A percentile compares a stretch with the other conserved stretches of the same genome.
These are phyloP conservation scores for Hypoxylon sp. DNA, from an alignment of 2,329 filamentous ascomycete genomes.

Conservation along the genomic window DNA sequence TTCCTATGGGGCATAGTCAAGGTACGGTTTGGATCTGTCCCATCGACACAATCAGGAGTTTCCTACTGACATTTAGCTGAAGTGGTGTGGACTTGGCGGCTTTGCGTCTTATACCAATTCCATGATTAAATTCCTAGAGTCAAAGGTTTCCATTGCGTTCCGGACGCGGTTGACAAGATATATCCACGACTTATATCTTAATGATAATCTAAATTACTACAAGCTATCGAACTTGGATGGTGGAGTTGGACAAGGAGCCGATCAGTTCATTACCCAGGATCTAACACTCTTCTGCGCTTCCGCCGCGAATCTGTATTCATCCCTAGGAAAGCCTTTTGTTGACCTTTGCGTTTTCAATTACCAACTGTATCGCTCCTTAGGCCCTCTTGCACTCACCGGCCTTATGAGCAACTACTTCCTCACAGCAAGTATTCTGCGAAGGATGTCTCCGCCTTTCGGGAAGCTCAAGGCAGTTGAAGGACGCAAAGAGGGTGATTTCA, in stretches of 20 bases:
- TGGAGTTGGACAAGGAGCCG: slow-evolving; percentile 89
- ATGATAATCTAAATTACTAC: slow-evolving; percentile 96
- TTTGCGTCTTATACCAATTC: slow-evolving; percentile 98
- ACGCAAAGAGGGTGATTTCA: slow-evolving; percentile 94
- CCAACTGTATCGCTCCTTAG: slow-evolving; percentile 92
- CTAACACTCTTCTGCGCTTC: slow-evolving; percentile 94
- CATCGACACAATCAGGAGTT: slow-evolving; percentile 13
- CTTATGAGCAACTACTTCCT: slow-evolving; percentile 94
- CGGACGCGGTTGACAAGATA: slow-evolving; percentile 94
- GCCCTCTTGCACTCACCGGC: slow-evolving; percentile 87
- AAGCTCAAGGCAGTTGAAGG: slow-evolving; percentile 97
- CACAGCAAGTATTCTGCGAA: slow-evolving; percentile 89
- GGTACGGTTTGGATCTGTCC: slow-evolving; percentile 57
- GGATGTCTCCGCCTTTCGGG: slow-evolving; percentile 93
- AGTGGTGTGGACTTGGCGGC: slow-evolving; percentile 93
- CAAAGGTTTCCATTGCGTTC: slow-evolving; percentile 98
- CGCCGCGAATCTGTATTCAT: slow-evolving; percentile 93
- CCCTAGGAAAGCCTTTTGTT: slow-evolving; percentile 97
- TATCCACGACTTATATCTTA: slow-evolving; percentile 96
- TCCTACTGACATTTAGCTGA: slow-evolving; percentile 35
- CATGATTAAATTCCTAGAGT: slow-evolving; percentile 98
- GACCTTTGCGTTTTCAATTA: slow-evolving; percentile 98
- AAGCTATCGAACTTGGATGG: slow-evolving; percentile 94
- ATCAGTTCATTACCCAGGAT: slow-evolving; percentile 98
- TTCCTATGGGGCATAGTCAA: slow-evolving; percentile 93